phyloP scores from a whole-genome alignment of 164 flowering plant species.

The Amborella trichopoda region DNA sequence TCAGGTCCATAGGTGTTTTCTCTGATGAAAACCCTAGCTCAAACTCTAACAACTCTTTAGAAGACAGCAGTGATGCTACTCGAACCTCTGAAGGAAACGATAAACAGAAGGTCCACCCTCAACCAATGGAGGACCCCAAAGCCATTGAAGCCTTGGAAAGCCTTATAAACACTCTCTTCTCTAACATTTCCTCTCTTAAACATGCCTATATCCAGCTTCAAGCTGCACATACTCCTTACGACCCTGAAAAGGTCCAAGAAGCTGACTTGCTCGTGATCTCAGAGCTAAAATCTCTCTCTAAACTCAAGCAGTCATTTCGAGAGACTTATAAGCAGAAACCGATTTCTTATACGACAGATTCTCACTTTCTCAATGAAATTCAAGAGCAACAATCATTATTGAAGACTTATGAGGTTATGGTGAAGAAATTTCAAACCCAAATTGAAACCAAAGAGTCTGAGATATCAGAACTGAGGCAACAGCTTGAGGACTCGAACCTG shows the following conservation, averaged over 20 bases:
- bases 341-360: conserved; percentile 64
- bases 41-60: conserved; percentile 6
- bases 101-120: conserved; percentile 94
- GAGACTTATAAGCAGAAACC: conserved; percentile 68
- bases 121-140: conserved; percentile 83
- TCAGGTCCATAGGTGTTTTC: conserved; percentile 12
- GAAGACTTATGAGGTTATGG: conserved; percentile 96
- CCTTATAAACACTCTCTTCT: conserved; percentile 57
- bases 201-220: conserved; percentile 92
- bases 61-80: conserved; percentile 68
- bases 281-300: conserved; percentile 76
- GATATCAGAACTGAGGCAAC: conserved; percentile 64
- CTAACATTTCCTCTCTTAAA: conserved; percentile 74
- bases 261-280: conserved; percentile 87
- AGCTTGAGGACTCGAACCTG: conserved; percentile 67
- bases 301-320: conserved; percentile 77
- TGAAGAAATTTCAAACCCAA: conserved; percentile 89
- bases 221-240: conserved; percentile 91
- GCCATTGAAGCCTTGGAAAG: conserved; percentile 55
- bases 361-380: conserved; percentile 81
- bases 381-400: conserved; percentile 85
- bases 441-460: conserved; percentile 90
- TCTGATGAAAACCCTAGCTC: conserved; percentile 13
- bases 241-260: conserved; percentile 85
- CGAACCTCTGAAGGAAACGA: conserved; percentile 49